Conservation (phyloP, 2,329 filamentous ascomycete genomes). For the Sarocladiaceae sp. region DNA sequence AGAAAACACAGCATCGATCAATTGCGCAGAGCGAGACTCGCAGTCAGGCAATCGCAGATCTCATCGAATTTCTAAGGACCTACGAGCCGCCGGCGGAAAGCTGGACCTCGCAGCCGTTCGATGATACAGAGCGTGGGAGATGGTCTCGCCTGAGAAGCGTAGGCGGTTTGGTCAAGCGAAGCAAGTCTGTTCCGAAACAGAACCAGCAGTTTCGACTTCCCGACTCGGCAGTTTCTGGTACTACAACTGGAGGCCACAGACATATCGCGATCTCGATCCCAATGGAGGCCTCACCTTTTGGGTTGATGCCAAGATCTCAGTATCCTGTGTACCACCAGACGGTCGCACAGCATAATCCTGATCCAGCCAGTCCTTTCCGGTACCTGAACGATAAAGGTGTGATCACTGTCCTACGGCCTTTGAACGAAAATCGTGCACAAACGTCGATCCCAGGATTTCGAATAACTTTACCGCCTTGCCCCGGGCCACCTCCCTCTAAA, state of each 20-base stretch:
- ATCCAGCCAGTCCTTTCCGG: conserved; percentile 18
- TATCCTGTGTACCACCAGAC: conserved; percentile 22
- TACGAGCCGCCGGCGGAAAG: conserved; percentile 43
- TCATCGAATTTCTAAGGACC: conserved; percentile 44
- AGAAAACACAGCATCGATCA: neutral
- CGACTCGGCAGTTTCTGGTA: conserved; percentile 49
- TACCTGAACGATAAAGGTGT: conserved; percentile 28
- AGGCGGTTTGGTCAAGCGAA: conserved; percentile 32
- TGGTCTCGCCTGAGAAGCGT: conserved; percentile 26
- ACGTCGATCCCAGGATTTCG: conserved; percentile 9
- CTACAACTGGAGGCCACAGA: conserved; percentile 45
- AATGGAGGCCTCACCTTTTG: conserved; percentile 40
- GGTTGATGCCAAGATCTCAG: conserved; percentile 24
- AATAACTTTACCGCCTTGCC: conserved; percentile 1
- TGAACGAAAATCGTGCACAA: conserved; percentile 18
- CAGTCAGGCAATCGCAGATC: conserved; percentile 18
- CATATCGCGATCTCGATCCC: conserved; percentile 59
- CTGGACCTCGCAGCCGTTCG: conserved; percentile 40
- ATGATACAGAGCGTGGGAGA: conserved; percentile 27
- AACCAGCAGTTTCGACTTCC: conserved; percentile 35
- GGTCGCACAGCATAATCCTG: conserved; percentile 9
- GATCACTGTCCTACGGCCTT: conserved; percentile 28
- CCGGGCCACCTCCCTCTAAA: conserved; percentile 1
- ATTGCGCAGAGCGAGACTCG: conserved; percentile 1
- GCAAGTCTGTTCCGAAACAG: conserved; percentile 25